Base-by-base conservation (phyloP, 768 basidiomycete species). In the Kwoniella bestiolae region DNA sequence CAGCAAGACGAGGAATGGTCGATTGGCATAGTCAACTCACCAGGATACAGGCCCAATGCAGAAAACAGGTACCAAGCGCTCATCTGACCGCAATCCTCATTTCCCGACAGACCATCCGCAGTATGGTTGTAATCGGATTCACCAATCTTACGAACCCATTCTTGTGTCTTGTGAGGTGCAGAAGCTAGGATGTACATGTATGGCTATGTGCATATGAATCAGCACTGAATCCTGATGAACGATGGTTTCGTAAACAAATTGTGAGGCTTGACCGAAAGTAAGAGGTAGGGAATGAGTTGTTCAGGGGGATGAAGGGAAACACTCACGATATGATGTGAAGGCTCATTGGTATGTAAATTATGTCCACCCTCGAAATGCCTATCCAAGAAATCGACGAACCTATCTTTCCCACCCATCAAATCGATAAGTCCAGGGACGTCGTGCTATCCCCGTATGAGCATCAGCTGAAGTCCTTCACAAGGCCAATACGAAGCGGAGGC, bases 81-180 rank as follows among this genome's bases (percentile, higher is more conserved):
- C 91, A 92, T 92, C 77, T 93, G 91, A 1, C 91, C 91, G 68
- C 91, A 92, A 74, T 93, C 91, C 77, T 93, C 91, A 71, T 92
- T 93, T 16, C 91, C 91, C 4, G 89, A 87, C 3, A 93, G 82
- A 1, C 91, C 91, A 41, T 83, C 85, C 0, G 87, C 84, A 0
- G 88, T 87, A 50, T 86, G 85, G 61, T 89, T 87, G 77, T 91
- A 92, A 76, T 91, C 83, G 1, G 77, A 79, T 51, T 77, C 56
- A 0, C 89, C 89, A 41, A 92, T 88, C 66, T 87, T 83, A 14
- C 89, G 86, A 5, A 91, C 85, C n/a, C 86, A 86, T 62, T 86
- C 85, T 78, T 91, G 91, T 0, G 89, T 85, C 73, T 87, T 89
- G 34, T 85, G 87, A 0, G 91, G 86, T 3, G 89, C 87, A 2